Base-by-base conservation (phyloP, 768 basidiomycete species). In the Leucosporidium creatinivorum region DNA sequence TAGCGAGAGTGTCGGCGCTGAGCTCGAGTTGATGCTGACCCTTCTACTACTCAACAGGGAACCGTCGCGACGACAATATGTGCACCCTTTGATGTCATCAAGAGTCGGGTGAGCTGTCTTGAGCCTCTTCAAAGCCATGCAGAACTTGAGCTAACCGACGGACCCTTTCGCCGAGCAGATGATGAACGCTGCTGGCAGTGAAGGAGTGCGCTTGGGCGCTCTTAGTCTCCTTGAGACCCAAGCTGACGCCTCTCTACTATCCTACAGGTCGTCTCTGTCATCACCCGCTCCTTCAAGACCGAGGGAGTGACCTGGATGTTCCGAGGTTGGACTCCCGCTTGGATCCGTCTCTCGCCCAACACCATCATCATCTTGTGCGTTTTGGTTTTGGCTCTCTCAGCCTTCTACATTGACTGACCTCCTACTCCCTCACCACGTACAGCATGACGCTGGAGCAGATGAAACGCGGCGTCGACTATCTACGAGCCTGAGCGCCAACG, bases 21-120 rank as follows among this genome's bases (percentile, higher is more conserved):
- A 36, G 28, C 4, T 30, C 30, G 50, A 61, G 21, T 21, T 19
- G 60, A 13, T 13, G 44, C 36, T 47, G 62, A 31, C 25, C 25
- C 5, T n/a, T 44, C 33, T 30, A 5, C 19, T 28, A 18, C 1
- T 13, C 2, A 31, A 33, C 44, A 70, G 67, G 73, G 75, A 17
- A 75, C 75, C 0, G 69, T 73, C 33, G 75, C 75, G 10, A 75
- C 75, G 4, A 74, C 75, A 21, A 67, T 75, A n/a, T 74, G 73
- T 61, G 62, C 67, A 1, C 75, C 75, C 1, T 70, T 72, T 51
- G 75, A 75, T 36, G 73, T 75, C 25, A 63, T 75, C 64, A 75
- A 75, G 60, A 69, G 68, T 19, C 61, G 74, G 62, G 73, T 73
- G 36, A 23, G 69, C n/a, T 4, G 19, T 17, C 15, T 44, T n/a